A percentile compares a stretch with the other conserved stretches of the same genome.
These are phyloP conservation scores for Hyparrhenia diplandra DNA, from an alignment of 176 grass and related monocot species.

Conservation along the genomic window DNA sequence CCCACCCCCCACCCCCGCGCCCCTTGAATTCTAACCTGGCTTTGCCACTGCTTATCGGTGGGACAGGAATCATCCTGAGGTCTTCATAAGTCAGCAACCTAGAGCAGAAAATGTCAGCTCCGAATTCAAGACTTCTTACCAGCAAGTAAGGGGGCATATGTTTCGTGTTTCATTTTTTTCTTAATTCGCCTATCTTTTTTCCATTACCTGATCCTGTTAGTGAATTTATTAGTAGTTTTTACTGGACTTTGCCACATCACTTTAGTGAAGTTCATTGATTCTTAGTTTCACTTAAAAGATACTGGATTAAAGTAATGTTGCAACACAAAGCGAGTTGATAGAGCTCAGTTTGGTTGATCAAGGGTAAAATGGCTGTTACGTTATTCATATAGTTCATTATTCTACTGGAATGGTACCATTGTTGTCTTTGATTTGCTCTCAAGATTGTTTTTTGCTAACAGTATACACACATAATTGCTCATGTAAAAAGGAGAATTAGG, in stretches of 20 bases:
- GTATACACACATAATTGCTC: slow-evolving; percentile 3
- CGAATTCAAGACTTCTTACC: slow-evolving; percentile 45
- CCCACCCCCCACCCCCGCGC: too few species aligned
- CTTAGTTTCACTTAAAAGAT: slow-evolving; percentile 8
- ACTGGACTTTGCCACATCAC: neutral
- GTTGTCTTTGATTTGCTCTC: neutral
- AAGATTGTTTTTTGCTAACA: slow-evolving; percentile 9
- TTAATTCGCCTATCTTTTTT: neutral
- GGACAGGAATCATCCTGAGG: slow-evolving; percentile 20
- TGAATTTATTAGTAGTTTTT: neutral
- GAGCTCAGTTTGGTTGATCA: slow-evolving; percentile 10
- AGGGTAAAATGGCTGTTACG: neutral
- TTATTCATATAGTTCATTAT: slow-evolving; percentile 15
- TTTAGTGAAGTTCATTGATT: slow-evolving; percentile 30
- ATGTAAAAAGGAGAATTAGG: neutral
- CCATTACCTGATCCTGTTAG: neutral
- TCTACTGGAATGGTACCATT: neutral
- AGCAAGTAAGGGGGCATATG: slow-evolving; percentile 44
- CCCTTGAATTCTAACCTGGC: too few species aligned
- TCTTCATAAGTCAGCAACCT: slow-evolving; percentile 21
- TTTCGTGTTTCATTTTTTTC: slow-evolving; percentile 27
- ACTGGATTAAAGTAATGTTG: slow-evolving; percentile 19
- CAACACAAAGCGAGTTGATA: neutral
- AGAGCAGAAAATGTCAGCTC: slow-evolving; percentile 50
- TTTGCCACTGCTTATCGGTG: slow-evolving; percentile 4